Evolutionary conservation across 257 asterid genomes (phyloP).

Genomic region (Capsicum pubescens): DNA sequence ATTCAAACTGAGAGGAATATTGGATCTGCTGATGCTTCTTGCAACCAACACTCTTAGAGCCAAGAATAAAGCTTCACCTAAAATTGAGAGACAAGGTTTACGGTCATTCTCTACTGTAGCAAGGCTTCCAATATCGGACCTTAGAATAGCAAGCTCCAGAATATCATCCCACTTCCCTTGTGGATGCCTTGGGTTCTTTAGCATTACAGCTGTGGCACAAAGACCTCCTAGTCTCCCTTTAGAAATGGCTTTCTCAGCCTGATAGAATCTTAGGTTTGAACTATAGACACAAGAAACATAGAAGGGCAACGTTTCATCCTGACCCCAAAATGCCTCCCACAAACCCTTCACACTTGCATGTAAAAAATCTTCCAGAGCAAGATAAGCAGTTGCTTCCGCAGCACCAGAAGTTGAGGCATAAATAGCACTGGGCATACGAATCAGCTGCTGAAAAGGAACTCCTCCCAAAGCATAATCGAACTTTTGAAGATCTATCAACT

Average conservation of each 20-base stretch:
- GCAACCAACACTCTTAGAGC: conserved; percentile 88
- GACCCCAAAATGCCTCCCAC: conserved; percentile 97
- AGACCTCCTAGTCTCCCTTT: conserved; percentile 78
- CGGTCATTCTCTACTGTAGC: conserved; percentile 48
- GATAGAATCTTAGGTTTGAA: conserved; percentile 74
- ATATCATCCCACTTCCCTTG: conserved; percentile 98
- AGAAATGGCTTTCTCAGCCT: conserved; percentile 84
- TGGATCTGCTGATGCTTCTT: conserved; percentile 84
- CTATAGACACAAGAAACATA: conserved; percentile 70
- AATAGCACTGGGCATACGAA: conserved; percentile 90
- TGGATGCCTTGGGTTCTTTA: conserved; percentile 94
- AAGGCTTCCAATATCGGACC: conserved; percentile 66
- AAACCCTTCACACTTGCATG: conserved; percentile 76
- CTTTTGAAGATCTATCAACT: conserved; percentile 90
- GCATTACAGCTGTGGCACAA: conserved; percentile 89
- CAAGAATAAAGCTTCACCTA: conserved; percentile 84
- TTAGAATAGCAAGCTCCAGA: conserved; percentile 76
- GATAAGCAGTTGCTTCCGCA: conserved; percentile 78
- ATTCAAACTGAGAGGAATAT: conserved; percentile 67
- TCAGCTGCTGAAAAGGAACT: conserved; percentile 80
- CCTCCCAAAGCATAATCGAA: conserved; percentile 96
- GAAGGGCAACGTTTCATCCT: conserved; percentile 73
- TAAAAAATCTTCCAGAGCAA: conserved; percentile 92
- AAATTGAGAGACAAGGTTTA: conserved; percentile 52
- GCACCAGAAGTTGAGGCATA: conserved; percentile 72